Base-by-base conservation (phyloP, 164 flowering plant genomes). In the Sedum album region DNA sequence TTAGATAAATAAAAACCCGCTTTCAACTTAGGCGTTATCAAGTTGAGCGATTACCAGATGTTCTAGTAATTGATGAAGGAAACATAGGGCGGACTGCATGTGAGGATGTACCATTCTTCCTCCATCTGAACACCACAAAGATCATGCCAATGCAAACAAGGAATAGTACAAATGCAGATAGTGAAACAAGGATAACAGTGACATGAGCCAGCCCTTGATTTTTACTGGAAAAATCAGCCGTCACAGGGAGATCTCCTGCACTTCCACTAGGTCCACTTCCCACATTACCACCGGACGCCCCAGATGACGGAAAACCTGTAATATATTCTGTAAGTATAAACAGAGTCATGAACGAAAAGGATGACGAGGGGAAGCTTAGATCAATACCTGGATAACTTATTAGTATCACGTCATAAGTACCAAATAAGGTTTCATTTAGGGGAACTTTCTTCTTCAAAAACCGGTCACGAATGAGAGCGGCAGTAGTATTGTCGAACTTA, bases 401-500 rank as follows among this genome's bases (percentile, higher is more conserved):
- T 71, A 70, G 74, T 35, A 82, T 57, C 57, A 88, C 90, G 70
- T 86, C 86, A 78, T 95, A 95, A 74, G 70, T 76, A 35, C 97
- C 99, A 82, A 90, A 94, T 71, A 90, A 80, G 57, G 93, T 81
- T 66, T 4, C 60, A 79, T 95, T 90, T 48, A 95, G 75, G 48
- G 81, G 82, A 66, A 92, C 88, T 73, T 86, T 89, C 77, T 86
- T 88, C 61, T 83, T 82, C 83, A 78, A 77, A 74, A 95, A 79
- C 70, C 97, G 84, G 61, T 90, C 85, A 68, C 79, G 88, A 26
- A 78, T 95, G 63, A 95, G 84, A 13, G 73, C 71, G 38, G 99
- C 99, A 66, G 99, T 88, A 8, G 91, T 86, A 69, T 82, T 87
- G 79, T 95, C 99, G 85, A 95, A 95, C 76, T 85, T 91, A 69